These are phyloP conservation scores for Globisporangium heterothallicum DNA, from an alignment of 352 stramenopile species.

Conservation along the genomic window DNA sequence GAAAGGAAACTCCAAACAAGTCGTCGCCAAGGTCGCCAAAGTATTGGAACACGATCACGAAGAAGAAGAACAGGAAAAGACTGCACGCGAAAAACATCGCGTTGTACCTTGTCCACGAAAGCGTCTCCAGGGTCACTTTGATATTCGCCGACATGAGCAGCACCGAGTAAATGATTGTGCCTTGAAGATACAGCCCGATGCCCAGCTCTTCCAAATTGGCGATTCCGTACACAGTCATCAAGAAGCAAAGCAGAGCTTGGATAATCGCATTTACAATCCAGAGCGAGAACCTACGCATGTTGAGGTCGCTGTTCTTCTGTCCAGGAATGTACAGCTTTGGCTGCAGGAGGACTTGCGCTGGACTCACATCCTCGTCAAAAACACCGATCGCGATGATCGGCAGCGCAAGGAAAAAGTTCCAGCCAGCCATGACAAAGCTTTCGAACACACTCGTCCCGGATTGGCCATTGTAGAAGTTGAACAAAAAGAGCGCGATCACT, in stretches of 20 bases:
- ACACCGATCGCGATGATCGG: constrained; percentile 88
- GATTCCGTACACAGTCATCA: constrained; percentile 42
- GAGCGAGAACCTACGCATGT: constrained; percentile 48
- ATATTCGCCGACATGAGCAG: constrained; percentile 72
- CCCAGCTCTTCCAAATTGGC: constrained; percentile 30
- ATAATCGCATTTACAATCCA: constrained; percentile 67
- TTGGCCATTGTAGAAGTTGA: constrained; percentile 82
- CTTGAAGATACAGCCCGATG: constrained; percentile 49
- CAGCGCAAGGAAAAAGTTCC: constrained; percentile 79
- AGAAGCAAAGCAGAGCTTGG: constrained; percentile 61
- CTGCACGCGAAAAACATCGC: constrained; percentile 47
- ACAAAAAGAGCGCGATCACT: constrained; percentile 67
- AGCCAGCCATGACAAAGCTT: constrained; percentile 73
- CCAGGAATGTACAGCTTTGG: constrained; percentile 55
- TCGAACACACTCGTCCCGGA: constrained; percentile 83
- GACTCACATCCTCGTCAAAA: constrained; percentile 73
- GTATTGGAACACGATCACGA: constrained; percentile 54
- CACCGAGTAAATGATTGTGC: constrained; percentile 61
- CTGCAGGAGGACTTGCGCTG: constrained; percentile 51
- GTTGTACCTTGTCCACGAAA: constrained; percentile 78
- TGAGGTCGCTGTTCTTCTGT: constrained; percentile 61
- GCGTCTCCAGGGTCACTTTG: constrained; percentile 72
- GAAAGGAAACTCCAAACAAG: constrained; percentile 44
- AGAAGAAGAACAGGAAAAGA: constrained; percentile 54
- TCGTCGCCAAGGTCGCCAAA: constrained; percentile 45